phyloP scores from a whole-genome alignment of 139 green algal species.

The Tetratostichococcus sp. region DNA sequence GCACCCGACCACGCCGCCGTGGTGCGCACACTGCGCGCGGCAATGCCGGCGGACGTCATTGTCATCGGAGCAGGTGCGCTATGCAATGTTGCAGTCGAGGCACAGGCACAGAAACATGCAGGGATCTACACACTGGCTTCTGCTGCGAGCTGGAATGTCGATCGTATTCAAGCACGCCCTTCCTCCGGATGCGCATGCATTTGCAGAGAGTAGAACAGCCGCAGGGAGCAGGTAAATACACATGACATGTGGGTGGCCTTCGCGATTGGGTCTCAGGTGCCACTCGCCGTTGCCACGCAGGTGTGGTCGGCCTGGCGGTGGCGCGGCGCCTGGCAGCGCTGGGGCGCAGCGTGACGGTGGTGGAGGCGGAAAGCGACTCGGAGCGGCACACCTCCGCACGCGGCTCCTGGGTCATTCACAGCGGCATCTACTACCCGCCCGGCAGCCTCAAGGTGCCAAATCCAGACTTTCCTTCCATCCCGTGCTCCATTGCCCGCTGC shows the following conservation, averaged over 20 bases:
- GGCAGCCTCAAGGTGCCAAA: slow-evolving; percentile 58
- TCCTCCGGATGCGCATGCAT: too few species aligned
- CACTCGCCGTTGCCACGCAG: slow-evolving; percentile 21
- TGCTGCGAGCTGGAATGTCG: too few species aligned
- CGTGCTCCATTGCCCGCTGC: too few species aligned
- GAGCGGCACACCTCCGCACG: slow-evolving; percentile 51
- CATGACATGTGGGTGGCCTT: neutral
- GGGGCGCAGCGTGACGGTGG: slow-evolving; percentile 45
- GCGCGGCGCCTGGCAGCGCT: slow-evolving; percentile 34
- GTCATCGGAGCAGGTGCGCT: neutral
- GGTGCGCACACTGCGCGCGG: too few species aligned
- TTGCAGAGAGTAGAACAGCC: too few species aligned
- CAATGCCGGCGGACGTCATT: neutral
- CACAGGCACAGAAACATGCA: too few species aligned
- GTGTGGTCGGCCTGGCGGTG: slow-evolving; percentile 55
- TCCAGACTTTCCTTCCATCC: too few species aligned
- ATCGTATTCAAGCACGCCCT: too few species aligned
- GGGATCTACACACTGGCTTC: too few species aligned
- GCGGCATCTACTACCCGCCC: slow-evolving; percentile 79
- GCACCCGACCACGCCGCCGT: neutral
- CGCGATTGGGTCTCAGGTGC: neutral
- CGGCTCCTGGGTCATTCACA: slow-evolving; percentile 36
- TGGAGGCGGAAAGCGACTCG: slow-evolving; percentile 40
- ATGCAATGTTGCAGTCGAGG: too few species aligned
- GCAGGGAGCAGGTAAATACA: too few species aligned